phyloP scores from a whole-genome alignment of 306 rosid species.

The Carpinus viminea region DNA sequence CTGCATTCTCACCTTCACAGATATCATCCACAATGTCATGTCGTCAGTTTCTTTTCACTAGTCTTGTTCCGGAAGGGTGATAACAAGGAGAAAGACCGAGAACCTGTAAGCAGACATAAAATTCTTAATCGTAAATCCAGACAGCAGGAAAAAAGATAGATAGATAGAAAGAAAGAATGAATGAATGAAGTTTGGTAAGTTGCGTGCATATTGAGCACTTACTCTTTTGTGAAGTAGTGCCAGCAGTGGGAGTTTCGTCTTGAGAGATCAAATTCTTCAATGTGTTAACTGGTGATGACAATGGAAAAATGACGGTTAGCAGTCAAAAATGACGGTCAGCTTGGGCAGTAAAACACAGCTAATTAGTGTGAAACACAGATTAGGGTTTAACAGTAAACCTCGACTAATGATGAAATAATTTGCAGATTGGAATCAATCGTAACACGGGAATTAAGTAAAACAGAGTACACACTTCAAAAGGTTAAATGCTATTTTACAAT shows the following conservation, averaged over 20 bases:
- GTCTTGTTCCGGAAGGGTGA: slow-evolving; percentile 92
- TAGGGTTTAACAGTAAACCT: no score
- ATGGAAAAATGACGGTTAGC: neutral
- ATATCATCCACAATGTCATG: slow-evolving; percentile 35
- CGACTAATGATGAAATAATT: no score
- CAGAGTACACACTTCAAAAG: no score
- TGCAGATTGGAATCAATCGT: no score
- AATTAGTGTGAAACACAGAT: no score
- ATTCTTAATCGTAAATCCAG: slow-evolving; percentile 18
- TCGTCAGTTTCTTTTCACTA: slow-evolving; percentile 65
- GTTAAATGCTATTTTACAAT: no score
- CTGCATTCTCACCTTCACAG: slow-evolving; percentile 16
- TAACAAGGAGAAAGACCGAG: slow-evolving; percentile 85
- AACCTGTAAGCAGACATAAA: slow-evolving; percentile 53
- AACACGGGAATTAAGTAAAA: no score
- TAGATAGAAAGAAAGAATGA: slow-evolving; percentile 2
- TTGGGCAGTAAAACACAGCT: slow-evolving; percentile 12
- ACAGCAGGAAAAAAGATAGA: neutral
- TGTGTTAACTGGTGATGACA: slow-evolving; percentile 57
- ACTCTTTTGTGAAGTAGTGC: slow-evolving; percentile 68
- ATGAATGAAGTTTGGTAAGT: slow-evolving; percentile 14
- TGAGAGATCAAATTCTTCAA: slow-evolving; percentile 88
- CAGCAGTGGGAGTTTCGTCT: slow-evolving; percentile 74
- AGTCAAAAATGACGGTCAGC: slow-evolving; percentile 21
- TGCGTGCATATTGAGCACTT: slow-evolving; percentile 39